A percentile compares a stretch with the other conserved stretches of the same genome.
phyloP scores from a whole-genome alignment of 768 basidiomycete species.

The Phallus indusiatus region DNA sequence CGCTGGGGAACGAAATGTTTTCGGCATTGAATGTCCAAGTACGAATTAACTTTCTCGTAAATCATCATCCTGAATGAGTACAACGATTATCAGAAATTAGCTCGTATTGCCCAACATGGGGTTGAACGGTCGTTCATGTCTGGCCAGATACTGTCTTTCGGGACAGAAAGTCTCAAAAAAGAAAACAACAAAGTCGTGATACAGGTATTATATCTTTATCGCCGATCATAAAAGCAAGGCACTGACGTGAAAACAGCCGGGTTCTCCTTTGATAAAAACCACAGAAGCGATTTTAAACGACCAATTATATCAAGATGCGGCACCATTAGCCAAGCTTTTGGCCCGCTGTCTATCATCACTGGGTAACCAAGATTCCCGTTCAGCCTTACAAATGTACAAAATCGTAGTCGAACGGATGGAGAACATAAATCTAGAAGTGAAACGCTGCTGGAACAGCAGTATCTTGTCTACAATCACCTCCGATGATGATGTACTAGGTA shows the following conservation, averaged over 20 bases:
- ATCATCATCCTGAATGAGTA: background rate
- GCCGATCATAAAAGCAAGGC: slow-evolving; percentile 35
- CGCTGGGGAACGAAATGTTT: background rate
- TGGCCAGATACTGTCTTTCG: background rate
- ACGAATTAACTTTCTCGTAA: background rate
- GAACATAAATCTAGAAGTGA: slow-evolving; percentile 14
- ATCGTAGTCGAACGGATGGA: slow-evolving; percentile 14
- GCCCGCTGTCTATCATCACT: slow-evolving; percentile 7
- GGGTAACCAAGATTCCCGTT: slow-evolving; percentile 6
- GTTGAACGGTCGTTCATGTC: background rate
- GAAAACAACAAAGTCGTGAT: slow-evolving; percentile 22
- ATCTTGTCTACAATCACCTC: slow-evolving; percentile 17
- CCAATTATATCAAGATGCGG: slow-evolving; percentile 26
- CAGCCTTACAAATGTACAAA: slow-evolving; percentile 20
- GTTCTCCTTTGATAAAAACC: slow-evolving; percentile 29
- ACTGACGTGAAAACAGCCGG: slow-evolving; percentile 23
- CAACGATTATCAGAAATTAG: background rate
- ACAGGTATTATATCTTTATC: slow-evolving; percentile 27
- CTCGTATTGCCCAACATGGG: background rate
- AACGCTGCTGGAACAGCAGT: slow-evolving; percentile 21
- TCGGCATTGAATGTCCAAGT: slow-evolving; percentile 2
- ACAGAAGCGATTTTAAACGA: slow-evolving; percentile 15
- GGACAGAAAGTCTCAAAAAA: background rate
- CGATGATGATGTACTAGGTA: no score
- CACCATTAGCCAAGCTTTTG: slow-evolving; percentile 14